Evolutionary conservation across 176 grass and related monocot genomes (phyloP).

Genomic region (Oryza punctata): DNA sequence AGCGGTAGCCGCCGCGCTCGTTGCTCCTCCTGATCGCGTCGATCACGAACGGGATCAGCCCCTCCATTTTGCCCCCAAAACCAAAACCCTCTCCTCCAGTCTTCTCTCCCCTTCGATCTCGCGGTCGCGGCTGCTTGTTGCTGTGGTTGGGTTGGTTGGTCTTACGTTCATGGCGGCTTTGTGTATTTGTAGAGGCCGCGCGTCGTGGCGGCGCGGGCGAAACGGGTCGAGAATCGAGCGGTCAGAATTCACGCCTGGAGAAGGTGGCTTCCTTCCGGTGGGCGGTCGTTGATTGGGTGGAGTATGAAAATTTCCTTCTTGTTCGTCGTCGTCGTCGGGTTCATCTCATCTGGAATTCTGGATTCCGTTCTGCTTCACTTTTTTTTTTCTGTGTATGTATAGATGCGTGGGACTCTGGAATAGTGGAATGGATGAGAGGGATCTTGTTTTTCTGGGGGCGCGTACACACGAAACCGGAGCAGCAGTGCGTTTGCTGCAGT

Average conservation of each 20-base stretch:
- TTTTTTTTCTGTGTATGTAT: background rate
- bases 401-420: background rate
- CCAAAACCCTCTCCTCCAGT: background rate
- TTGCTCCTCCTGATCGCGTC: conserved; percentile 68
- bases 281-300: background rate
- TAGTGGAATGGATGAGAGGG: background rate
- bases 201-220: background rate
- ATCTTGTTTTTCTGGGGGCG: background rate
- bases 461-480: conserved; percentile 29
- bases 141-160: too few relatives aligned
- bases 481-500: background rate
- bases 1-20: conserved; percentile 40
- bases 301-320: background rate
- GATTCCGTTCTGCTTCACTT: background rate
- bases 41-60: conserved; percentile 83
- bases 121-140: too few relatives aligned
- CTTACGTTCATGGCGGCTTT: background rate
- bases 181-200: background rate
- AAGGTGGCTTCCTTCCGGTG: background rate
- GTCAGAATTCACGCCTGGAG: too few relatives aligned
- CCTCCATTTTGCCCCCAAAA: conserved; percentile 67
- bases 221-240: too few relatives aligned
- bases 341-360: background rate
- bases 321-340: background rate
- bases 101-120: too few relatives aligned